These are phyloP conservation scores for Cylindrotheca fusiformis DNA, from an alignment of 108 stramenopile genomes.

Conservation along the genomic window DNA sequence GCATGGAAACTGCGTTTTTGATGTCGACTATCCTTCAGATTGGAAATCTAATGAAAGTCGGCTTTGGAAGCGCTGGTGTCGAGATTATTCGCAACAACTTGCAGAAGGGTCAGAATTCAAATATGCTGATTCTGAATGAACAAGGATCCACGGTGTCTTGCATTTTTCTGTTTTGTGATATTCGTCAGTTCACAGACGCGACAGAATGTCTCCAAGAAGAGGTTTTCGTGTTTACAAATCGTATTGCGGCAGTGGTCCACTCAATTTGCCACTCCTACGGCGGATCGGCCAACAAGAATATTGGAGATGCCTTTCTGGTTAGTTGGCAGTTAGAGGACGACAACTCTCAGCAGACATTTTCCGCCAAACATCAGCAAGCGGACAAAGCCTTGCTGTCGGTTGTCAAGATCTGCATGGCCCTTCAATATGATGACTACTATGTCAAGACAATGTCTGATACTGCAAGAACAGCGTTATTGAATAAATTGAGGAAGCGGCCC, in stretches of 20 bases:
- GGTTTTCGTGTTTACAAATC: slow-evolving; percentile 94
- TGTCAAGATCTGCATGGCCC: slow-evolving; percentile 78
- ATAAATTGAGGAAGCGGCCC: slow-evolving; percentile 69
- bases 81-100: slow-evolving; percentile 91
- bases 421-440: slow-evolving; percentile 72
- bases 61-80: slow-evolving; percentile 93
- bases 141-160: slow-evolving; percentile 80
- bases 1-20: slow-evolving; percentile 76
- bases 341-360: slow-evolving; percentile 9
- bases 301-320: slow-evolving; percentile 93
- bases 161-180: slow-evolving; percentile 95
- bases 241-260: slow-evolving; percentile 90
- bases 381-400: slow-evolving; percentile 83
- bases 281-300: slow-evolving; percentile 93
- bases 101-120: slow-evolving; percentile 58
- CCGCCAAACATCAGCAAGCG: slow-evolving; percentile 67
- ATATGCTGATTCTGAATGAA: slow-evolving; percentile 62
- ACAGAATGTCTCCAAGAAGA: slow-evolving; percentile 94
- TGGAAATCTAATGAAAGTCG: slow-evolving; percentile 92
- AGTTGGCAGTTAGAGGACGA: slow-evolving; percentile 77
- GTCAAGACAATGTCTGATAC: slow-evolving; percentile 59
- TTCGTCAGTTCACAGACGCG: slow-evolving; percentile 93
- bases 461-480: slow-evolving; percentile 46
- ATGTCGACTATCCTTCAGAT: slow-evolving; percentile 92
- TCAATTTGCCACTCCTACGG: slow-evolving; percentile 70